Conservation (phyloP, 176 grass and related monocot genomes). For the Carex kokanica region DNA sequence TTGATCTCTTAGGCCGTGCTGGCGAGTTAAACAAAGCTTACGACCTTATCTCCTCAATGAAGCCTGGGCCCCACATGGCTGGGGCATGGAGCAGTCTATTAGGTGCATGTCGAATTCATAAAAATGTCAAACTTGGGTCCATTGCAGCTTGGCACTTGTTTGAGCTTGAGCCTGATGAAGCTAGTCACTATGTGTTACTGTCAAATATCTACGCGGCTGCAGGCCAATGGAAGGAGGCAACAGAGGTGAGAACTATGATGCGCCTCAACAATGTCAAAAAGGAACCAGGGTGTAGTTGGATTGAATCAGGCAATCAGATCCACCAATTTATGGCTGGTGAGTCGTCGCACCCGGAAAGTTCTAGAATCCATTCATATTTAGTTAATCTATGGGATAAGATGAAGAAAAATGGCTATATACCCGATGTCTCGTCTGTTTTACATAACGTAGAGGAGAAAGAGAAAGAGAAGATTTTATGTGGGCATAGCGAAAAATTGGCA, state of each 20-base stretch:
- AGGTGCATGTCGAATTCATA: slow-evolving; percentile 75
- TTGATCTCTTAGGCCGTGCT: slow-evolving; percentile 71
- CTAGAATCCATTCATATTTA: slow-evolving; percentile 50
- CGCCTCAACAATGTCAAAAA: slow-evolving; percentile 52
- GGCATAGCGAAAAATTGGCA: slow-evolving; percentile 90
- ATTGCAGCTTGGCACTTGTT: slow-evolving; percentile 56
- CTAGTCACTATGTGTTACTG: slow-evolving; percentile 85
- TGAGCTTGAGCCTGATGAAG: slow-evolving; percentile 77
- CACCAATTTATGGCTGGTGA: slow-evolving; percentile 75
- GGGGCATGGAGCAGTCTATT: slow-evolving; percentile 73
- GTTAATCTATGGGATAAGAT: slow-evolving; percentile 68
- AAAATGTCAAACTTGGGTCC: slow-evolving; percentile 53
- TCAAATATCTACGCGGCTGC: slow-evolving; percentile 86
- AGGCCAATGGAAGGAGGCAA: slow-evolving; percentile 52
- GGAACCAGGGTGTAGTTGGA: slow-evolving; percentile 92
- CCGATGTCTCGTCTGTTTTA: slow-evolving; percentile 76
- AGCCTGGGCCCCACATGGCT: slow-evolving; percentile 38
- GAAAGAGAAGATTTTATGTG: slow-evolving; percentile 58
- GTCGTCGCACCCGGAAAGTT: slow-evolving; percentile 66
- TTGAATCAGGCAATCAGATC: slow-evolving; percentile 48
- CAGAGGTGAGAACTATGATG: slow-evolving; percentile 56
- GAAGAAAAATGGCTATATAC: slow-evolving; percentile 56
- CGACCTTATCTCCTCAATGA: slow-evolving; percentile 53
- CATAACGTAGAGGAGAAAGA: slow-evolving; percentile 66
- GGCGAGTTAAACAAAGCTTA: slow-evolving; percentile 64